These are phyloP conservation scores for Thielaviopsis ethacetica DNA, from an alignment of 2,329 filamentous ascomycete species.

Conservation along the genomic window DNA sequence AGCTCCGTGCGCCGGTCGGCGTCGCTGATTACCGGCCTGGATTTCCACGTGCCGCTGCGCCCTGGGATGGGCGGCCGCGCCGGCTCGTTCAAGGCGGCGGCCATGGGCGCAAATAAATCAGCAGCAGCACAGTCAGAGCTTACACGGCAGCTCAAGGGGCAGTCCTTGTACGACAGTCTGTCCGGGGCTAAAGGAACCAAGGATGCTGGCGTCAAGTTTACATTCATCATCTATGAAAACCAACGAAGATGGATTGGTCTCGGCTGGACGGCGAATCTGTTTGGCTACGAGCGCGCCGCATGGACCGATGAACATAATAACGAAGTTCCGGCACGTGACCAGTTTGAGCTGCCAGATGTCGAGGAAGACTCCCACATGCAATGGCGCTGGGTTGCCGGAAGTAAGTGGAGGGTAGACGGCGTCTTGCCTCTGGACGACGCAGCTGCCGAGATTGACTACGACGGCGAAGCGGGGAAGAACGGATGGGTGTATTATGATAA, in stretches of 20 bases:
- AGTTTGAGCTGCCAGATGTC: constrained; percentile 45
- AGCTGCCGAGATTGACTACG: constrained; percentile 29
- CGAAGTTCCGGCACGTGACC: constrained; percentile 55
- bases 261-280: constrained; percentile 83
- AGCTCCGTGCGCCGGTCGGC: constrained; percentile 52
- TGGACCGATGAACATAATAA: constrained; percentile 98
- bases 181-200: constrained; percentile 18
- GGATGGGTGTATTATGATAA: constrained; percentile 99
- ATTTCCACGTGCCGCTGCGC: constrained; percentile 40
- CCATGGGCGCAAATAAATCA: constrained; percentile 14
- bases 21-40: constrained; percentile 62
- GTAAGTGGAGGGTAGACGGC: constrained; percentile 76
- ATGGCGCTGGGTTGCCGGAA: constrained; percentile 68
- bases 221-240: constrained; percentile 92
- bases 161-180: constrained; percentile 13
- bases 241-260: constrained; percentile 89
- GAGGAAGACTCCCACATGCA: constrained; percentile 40
- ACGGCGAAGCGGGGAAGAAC: constrained; percentile 44
- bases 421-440: constrained; percentile 35
- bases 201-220: constrained; percentile 78
- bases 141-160: constrained; percentile 25
- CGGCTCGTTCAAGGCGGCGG: constrained; percentile 8
- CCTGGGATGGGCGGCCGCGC: constrained; percentile 10
- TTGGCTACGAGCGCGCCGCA: constrained; percentile 73
- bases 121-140: constrained; percentile 26